Percentiles rank a stretch among this genome's conserved stretches.
These are phyloP conservation scores for Epicoccum nigrum DNA, from an alignment of 2,329 filamentous ascomycete species.

Conservation along the genomic window DNA sequence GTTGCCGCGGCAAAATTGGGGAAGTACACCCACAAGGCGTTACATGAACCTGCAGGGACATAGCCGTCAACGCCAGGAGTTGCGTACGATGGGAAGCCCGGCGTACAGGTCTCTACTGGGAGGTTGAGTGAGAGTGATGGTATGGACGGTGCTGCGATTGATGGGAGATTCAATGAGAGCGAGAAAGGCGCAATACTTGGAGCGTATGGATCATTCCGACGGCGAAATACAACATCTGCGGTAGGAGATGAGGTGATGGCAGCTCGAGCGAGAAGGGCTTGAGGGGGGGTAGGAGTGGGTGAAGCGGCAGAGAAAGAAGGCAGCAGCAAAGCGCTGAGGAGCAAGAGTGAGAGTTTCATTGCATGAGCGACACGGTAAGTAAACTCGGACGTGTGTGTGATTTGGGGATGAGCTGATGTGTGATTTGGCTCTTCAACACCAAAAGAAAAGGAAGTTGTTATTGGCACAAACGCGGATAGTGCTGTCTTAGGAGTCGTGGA, in stretches of 20 bases:
- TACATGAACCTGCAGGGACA: conserved; percentile 26
- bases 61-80: conserved; percentile 29
- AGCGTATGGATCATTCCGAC: conserved; percentile 18
- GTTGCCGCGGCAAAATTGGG: conserved; percentile 30
- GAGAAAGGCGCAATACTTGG: conserved; percentile 20
- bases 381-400: conserved; percentile 7
- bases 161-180: conserved; percentile 19
- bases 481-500: conserved; percentile 18
- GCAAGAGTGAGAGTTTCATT: conserved; percentile 21
- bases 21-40: conserved; percentile 28
- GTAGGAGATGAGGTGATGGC: conserved; percentile 5
- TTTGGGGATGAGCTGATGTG: neutral
- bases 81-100: conserved; percentile 22
- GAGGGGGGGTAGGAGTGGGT: conserved; percentile 11
- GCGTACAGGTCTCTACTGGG: conserved; percentile 22
- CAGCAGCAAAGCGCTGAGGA: conserved; percentile 21
- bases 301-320: conserved; percentile 16
- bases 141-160: conserved; percentile 13
- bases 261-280: conserved; percentile 11
- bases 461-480: conserved; percentile 12
- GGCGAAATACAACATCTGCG: conserved; percentile 12
- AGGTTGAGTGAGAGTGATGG: conserved; percentile 12
- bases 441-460: conserved; percentile 11
- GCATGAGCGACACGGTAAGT: conserved; percentile 11
- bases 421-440: conserved; percentile 5